These are phyloP conservation scores for Kazachstania psychrophila DNA, from an alignment of 805 yeast genomes.

Conservation along the genomic window DNA sequence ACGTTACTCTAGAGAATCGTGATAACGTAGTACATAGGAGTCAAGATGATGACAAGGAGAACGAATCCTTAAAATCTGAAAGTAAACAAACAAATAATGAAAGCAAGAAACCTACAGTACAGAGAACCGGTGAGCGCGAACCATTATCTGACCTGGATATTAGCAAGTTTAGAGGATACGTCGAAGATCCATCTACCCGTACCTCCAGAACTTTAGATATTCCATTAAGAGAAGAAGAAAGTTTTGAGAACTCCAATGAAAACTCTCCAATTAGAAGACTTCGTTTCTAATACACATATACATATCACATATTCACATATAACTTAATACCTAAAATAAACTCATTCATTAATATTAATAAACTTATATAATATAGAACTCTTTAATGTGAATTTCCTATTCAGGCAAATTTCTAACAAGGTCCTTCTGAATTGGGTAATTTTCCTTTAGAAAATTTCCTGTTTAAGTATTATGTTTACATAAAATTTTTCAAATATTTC, in stretches of 20 bases:
- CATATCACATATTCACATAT: too few relatives aligned
- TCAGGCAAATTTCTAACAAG: too few relatives aligned
- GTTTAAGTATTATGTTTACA: too few relatives aligned
- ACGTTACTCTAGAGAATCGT: slow-evolving; percentile 10
- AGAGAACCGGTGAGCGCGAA: background rate
- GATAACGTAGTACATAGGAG: slow-evolving; percentile 21
- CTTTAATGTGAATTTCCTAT: too few relatives aligned
- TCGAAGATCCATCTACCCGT: slow-evolving; percentile 11
- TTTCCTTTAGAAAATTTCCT: too few relatives aligned
- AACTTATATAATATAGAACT: too few relatives aligned
- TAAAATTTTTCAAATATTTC: too few relatives aligned
- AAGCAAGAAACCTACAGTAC: background rate
- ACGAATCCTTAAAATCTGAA: slow-evolving; percentile 5
- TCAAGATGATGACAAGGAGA: slow-evolving; percentile 13
- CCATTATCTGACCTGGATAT: slow-evolving; percentile 16
- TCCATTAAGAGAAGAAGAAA: background rate
- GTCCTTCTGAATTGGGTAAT: too few relatives aligned
- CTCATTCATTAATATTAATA: too few relatives aligned
- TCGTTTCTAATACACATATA: slow-evolving; percentile 1
- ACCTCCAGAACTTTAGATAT: background rate
- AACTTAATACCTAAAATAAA: too few relatives aligned
- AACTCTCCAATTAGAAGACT: slow-evolving; percentile 1
- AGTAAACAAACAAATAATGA: background rate
- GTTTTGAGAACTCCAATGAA: background rate
- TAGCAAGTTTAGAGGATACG: slow-evolving; percentile 12